Evolutionary conservation across 2,329 filamentous ascomycete species (phyloP).

Genomic region (Venturia effusa): DNA sequence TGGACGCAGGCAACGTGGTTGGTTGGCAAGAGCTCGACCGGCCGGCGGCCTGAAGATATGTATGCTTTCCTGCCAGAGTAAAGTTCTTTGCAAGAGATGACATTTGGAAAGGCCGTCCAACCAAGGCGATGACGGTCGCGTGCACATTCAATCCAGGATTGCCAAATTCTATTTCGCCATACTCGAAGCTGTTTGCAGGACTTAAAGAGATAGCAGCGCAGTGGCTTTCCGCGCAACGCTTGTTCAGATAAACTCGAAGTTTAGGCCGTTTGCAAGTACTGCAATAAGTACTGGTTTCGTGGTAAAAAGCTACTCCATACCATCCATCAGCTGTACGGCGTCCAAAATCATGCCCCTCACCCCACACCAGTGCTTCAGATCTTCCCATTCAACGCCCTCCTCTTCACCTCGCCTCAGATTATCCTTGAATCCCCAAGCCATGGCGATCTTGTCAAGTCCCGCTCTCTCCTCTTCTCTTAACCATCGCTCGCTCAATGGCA

Average conservation of each 20-base stretch:
- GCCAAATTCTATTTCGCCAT: no score
- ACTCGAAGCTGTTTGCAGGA: no score
- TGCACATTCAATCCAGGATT: no score
- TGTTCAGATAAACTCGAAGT: not conserved
- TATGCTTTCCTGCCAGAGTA: no score
- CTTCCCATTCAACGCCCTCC: slow-evolving; percentile 82
- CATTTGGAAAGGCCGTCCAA: no score
- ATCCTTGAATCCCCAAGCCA: slow-evolving; percentile 87
- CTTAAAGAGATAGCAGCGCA: no score
- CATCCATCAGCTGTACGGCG: slow-evolving; percentile 79
- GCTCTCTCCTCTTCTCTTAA: slow-evolving; percentile 81
- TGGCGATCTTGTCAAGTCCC: slow-evolving; percentile 74
- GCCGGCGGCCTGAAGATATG: no score
- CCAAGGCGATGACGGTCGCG: no score
- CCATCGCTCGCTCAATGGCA: slow-evolving; percentile 72
- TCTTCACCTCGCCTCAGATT: slow-evolving; percentile 73
- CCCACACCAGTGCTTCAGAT: slow-evolving; percentile 70
- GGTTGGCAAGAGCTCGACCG: no score
- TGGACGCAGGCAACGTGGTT: no score
- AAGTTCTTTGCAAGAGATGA: no score
- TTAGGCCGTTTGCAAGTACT: not conserved
- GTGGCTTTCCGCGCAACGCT: not conserved
- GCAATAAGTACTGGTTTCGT: not conserved
- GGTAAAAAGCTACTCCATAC: slow-evolving; percentile 1
- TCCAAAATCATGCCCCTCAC: slow-evolving; percentile 84